phyloP scores from a whole-genome alignment of 495 filamentous ascomycete genomes.

The Trichoderma orchidacearum region DNA sequence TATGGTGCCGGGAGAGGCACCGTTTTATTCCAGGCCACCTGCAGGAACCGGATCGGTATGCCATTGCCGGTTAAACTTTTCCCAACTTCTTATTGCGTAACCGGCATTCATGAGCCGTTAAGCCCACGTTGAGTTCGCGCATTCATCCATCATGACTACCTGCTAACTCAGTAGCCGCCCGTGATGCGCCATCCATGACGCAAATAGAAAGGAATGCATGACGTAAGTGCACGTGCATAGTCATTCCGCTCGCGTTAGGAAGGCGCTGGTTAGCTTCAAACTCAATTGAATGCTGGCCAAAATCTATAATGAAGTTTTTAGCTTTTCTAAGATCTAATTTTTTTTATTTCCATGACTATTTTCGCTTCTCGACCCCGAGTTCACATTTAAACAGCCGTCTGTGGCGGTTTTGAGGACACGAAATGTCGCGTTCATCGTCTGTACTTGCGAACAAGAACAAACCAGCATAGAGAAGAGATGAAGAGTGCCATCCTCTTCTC shows the following conservation, averaged over 20 bases:
- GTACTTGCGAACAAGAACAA: no score
- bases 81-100: not conserved
- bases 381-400: no score
- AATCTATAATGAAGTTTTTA: not conserved
- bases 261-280: not conserved
- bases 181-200: not conserved
- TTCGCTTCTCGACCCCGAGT: no score
- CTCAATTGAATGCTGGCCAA: not conserved
- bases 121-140: not conserved
- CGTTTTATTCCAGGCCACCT: not conserved
- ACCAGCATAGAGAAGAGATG: no score
- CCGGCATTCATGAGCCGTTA: not conserved
- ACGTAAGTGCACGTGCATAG: not conserved
- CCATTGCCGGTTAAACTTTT: not conserved
- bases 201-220: not conserved
- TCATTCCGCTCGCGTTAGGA: not conserved
- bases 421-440: no score
- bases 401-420: no score
- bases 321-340: no score
- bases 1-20: not conserved
- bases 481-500: no score
- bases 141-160: not conserved
- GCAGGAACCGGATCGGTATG: not conserved
- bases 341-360: no score
- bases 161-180: not conserved